phyloP scores from a whole-genome alignment of 2,329 filamentous ascomycete species.

The Ceratocystis huliohia region DNA sequence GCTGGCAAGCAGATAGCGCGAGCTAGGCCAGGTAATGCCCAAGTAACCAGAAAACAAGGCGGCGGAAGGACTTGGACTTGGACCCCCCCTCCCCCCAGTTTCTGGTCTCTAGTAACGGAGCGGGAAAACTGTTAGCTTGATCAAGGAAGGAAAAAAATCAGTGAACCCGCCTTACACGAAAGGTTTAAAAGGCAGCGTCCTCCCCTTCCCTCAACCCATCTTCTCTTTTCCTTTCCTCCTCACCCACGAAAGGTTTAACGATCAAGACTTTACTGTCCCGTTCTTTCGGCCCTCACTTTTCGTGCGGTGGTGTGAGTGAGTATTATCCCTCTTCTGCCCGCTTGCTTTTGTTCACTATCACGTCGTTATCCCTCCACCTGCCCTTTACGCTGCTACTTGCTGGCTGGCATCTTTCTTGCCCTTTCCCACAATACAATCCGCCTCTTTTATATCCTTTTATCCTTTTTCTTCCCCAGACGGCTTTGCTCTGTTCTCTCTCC shows the following conservation, averaged over 20 bases:
- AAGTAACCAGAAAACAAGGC: neutral
- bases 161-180: slow-evolving; percentile 11
- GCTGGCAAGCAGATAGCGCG: neutral
- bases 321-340: slow-evolving; percentile 24
- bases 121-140: slow-evolving; percentile 8
- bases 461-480: slow-evolving; percentile 36
- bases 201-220: slow-evolving; percentile 19
- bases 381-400: neutral
- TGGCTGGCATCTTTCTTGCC: neutral
- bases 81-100: slow-evolving; percentile 3
- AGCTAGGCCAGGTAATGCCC: neutral
- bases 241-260: slow-evolving; percentile 37
- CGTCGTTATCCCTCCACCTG: slow-evolving; percentile 27
- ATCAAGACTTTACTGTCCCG: slow-evolving; percentile 25
- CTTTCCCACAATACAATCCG: neutral
- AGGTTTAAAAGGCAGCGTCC: slow-evolving; percentile 11
- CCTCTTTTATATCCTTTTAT: slow-evolving; percentile 30
- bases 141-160: slow-evolving; percentile 4
- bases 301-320: slow-evolving; percentile 34
- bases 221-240: slow-evolving; percentile 30
- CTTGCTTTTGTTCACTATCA: slow-evolving; percentile 30
- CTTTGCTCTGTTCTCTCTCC: slow-evolving; percentile 18
- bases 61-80: slow-evolving; percentile 6
- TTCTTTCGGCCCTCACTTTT: slow-evolving; percentile 31
- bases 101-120: slow-evolving; percentile 5